These are phyloP conservation scores for Globisporangium uncinulatum DNA, from an alignment of 352 stramenopile species.

Conservation along the genomic window DNA sequence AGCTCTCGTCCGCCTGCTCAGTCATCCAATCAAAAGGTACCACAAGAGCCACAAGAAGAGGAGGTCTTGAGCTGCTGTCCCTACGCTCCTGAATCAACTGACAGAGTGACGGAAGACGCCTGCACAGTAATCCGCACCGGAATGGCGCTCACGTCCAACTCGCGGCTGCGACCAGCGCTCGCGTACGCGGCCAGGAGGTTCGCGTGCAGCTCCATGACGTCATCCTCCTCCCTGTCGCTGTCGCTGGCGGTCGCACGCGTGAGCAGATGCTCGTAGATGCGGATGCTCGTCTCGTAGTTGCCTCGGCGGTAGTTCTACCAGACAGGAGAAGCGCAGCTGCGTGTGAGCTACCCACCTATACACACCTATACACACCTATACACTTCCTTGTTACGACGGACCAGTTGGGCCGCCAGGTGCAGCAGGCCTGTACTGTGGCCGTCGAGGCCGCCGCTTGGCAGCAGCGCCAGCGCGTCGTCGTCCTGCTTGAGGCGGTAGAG, in stretches of 20 bases:
- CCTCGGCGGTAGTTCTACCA: slow-evolving; percentile 60
- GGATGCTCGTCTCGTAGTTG: slow-evolving; percentile 58
- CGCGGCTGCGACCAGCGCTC: slow-evolving; percentile 43
- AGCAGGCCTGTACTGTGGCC: slow-evolving; percentile 36
- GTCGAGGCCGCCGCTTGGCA: slow-evolving; percentile 22
- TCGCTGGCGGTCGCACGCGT: slow-evolving; percentile 12
- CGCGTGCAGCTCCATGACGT: slow-evolving; percentile 71
- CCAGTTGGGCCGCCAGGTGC: slow-evolving; percentile 67
- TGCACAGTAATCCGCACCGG: no score
- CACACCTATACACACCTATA: neutral
- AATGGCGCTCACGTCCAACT: slow-evolving; percentile 49
- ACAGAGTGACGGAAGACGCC: no score
- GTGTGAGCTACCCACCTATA: neutral
- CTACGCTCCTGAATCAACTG: no score
- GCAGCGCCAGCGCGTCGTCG: slow-evolving; percentile 45
- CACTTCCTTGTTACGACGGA: slow-evolving; percentile 10
- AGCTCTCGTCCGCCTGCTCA: slow-evolving; percentile 58
- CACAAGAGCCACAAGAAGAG: neutral
- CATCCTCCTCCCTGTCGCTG: slow-evolving; percentile 33
- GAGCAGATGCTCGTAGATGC: slow-evolving; percentile 72
- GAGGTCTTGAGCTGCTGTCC: neutral
- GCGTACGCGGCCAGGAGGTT: slow-evolving; percentile 75
- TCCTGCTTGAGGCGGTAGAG: slow-evolving; percentile 78
- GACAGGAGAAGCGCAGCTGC: neutral
- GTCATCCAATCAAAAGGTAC: neutral